Conservation (phyloP, 108 stramenopile species). For the Epipyxis sp. region DNA sequence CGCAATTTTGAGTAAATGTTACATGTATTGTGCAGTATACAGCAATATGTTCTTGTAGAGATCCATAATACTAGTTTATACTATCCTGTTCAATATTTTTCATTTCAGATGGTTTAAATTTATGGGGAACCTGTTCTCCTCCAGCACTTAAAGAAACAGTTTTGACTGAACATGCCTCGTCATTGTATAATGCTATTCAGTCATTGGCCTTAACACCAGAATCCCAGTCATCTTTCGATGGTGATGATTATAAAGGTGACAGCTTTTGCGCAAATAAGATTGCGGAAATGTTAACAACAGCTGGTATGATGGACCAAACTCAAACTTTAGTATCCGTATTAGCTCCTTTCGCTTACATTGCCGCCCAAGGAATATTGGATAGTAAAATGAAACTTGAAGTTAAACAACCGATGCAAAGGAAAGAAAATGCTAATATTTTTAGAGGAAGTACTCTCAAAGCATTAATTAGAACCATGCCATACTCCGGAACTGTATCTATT, state of each 20-base stretch:
- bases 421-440: background rate
- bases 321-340: background rate
- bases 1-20: too few relatives aligned
- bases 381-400: background rate
- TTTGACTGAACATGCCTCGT: background rate
- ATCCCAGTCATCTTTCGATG: background rate
- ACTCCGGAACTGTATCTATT: background rate
- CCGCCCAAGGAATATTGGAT: background rate
- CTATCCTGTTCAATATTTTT: too few relatives aligned
- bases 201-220: background rate
- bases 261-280: background rate
- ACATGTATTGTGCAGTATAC: too few relatives aligned
- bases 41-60: too few relatives aligned
- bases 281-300: background rate
- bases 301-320: constrained; percentile 4
- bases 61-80: too few relatives aligned
- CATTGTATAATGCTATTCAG: background rate
- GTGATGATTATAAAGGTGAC: background rate
- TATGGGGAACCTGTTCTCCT: background rate
- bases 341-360: constrained; percentile 15
- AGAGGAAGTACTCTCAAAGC: background rate
- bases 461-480: constrained; percentile 11
- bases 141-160: background rate
- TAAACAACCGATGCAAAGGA: background rate
- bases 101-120: background rate